Percentiles rank a stretch among this genome's conserved stretches.
Conservation (phyloP, 2,329 filamentous ascomycete species). For the Botryotinia convoluta region DNA sequence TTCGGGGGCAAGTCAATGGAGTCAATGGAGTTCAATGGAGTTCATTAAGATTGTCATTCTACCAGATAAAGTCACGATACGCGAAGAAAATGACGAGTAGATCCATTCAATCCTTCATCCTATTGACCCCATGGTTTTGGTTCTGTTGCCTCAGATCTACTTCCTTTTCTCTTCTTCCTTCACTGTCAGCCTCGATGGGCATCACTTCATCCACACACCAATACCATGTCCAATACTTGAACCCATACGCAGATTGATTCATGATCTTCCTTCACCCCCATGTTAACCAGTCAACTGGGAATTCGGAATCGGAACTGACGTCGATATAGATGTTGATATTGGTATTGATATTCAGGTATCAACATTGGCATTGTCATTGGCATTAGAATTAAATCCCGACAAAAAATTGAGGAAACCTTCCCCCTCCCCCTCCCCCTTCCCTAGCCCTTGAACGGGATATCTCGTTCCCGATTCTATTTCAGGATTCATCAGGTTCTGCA, state of each 20-base stretch:
- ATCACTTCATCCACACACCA: neutral
- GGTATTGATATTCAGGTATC: neutral
- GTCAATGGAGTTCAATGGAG: neutral
- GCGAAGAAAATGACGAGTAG: neutral
- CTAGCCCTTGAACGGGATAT: neutral
- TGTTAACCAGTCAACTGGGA: neutral
- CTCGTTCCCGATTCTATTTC: neutral
- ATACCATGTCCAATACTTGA: neutral
- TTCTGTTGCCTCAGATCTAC: neutral
- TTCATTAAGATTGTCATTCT: conserved; percentile 1
- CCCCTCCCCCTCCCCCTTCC: neutral
- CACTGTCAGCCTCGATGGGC: neutral
- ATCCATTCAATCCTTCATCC: neutral
- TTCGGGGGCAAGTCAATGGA: neutral
- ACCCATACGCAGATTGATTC: neutral
- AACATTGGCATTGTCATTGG: neutral
- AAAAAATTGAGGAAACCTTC: neutral
- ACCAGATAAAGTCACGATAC: conserved; percentile 2
- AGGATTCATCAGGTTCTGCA: neutral
- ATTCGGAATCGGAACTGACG: neutral
- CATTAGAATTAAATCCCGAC: neutral
- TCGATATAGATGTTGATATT: neutral
- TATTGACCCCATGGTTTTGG: neutral
- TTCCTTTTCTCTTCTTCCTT: neutral
- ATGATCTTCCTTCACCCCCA: neutral